Conservation (phyloP, 192 early-diverging fungal genomes). For the Coemansia sp. region DNA sequence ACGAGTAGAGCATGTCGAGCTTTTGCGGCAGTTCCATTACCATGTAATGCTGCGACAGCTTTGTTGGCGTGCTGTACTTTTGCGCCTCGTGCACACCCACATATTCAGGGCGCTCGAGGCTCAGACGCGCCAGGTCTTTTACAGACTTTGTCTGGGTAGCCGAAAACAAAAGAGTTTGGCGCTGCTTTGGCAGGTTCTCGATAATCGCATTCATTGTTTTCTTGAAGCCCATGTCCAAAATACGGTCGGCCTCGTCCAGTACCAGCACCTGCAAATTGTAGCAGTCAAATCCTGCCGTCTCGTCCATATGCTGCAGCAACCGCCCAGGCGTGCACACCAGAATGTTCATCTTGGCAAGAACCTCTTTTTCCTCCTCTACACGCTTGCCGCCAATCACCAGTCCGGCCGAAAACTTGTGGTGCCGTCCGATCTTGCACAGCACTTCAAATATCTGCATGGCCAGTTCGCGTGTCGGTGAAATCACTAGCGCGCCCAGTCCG, state of each 20-base stretch:
- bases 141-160: constrained; percentile 98
- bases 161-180: constrained; percentile 94
- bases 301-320: constrained; percentile 86
- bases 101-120: constrained; percentile 87
- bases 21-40: constrained; percentile 81
- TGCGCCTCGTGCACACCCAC: constrained; percentile 90
- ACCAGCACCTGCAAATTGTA: constrained; percentile 72
- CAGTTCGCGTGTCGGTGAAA: constrained; percentile 81
- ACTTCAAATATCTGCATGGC: constrained; percentile 91
- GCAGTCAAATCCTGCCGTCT: constrained; percentile 88
- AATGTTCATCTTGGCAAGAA: constrained; percentile 76
- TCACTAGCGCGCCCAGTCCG: constrained; percentile 77
- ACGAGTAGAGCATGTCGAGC: constrained; percentile 94
- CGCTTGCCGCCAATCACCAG: constrained; percentile 94
- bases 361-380: constrained; percentile 72
- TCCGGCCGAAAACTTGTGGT: constrained; percentile 85
- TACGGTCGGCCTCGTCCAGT: constrained; percentile 81
- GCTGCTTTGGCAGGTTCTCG: constrained; percentile 73
- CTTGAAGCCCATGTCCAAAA: constrained; percentile 85
- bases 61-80: constrained; percentile 75
- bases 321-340: constrained; percentile 79
- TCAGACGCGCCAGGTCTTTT: constrained; percentile 88
- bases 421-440: constrained; percentile 65
- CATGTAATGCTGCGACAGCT: constrained; percentile 83
- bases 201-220: constrained; percentile 80